Base-by-base conservation (phyloP, 495 filamentous ascomycete species). In the Xylaria castorea region DNA sequence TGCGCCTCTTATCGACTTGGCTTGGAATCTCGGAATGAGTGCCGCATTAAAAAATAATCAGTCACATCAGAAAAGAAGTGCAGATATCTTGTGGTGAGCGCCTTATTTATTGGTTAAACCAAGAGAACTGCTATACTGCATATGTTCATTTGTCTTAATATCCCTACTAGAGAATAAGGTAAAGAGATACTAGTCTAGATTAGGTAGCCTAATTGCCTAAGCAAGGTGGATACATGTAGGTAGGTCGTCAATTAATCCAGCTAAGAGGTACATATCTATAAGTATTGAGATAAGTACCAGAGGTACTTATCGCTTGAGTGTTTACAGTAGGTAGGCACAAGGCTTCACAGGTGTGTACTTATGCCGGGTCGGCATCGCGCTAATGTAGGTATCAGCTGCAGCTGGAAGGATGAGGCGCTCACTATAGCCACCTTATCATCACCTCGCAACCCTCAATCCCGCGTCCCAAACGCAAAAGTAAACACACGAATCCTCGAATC, bases 361-460 rank as follows among this genome's bases (percentile, higher is more conserved):
- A 48, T 48, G n/a, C 50, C 22, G 22, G 8, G 50, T 50, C 7
- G 8, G 50, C 50, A 55, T 55, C 25, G 27, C 53, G 53, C 53
- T 32, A 32, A 57, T 27, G 16, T n/a, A n/a, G n/a, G n/a, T 30
- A 20, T 27, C 11, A 40, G 12, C 62, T 65, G 34, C 3, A 61
- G 34, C 32, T 38, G 30, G 5, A 22, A 38, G 34, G 18, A 60
- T 30, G 20, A 60, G 30, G 30, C 57, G 27, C 40, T 30, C 22
- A 44, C 38, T 32, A 20, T 25, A 66, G 32, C 30, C 32, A 38
- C 65, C 9, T 69, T 12, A 60, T 68, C 66, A 69, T n/a, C 46
- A 42, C 34, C 22, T 58, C 12, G 50, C 50, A 34, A 27, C 51
- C 34, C 50, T 38, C 66, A 16, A 60, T 68, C 34, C 32, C 36